A percentile compares a stretch with the other conserved stretches of the same genome.
These are phyloP conservation scores for Alternaria dauci DNA, from an alignment of 2,329 filamentous ascomycete genomes.

Conservation along the genomic window DNA sequence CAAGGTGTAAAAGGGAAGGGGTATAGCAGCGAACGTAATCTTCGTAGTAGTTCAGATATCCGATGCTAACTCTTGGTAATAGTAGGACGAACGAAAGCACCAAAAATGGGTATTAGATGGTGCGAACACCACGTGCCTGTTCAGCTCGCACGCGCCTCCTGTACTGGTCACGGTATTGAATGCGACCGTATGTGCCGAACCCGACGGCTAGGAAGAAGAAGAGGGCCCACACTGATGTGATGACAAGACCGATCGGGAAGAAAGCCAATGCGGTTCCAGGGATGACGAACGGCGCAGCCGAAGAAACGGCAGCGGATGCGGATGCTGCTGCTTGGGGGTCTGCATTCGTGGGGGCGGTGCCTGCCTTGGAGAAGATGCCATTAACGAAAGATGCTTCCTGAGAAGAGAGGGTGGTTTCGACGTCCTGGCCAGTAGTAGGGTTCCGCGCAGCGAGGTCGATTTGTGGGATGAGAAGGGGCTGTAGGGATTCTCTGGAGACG, in stretches of 20 bases:
- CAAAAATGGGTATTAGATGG: slow-evolving; percentile 38
- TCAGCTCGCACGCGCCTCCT: slow-evolving; percentile 60
- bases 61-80: slow-evolving; percentile 7
- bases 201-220: slow-evolving; percentile 64
- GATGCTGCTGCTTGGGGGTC: slow-evolving; percentile 54
- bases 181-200: slow-evolving; percentile 71
- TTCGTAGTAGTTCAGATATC: slow-evolving; percentile 13
- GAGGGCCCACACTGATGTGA: slow-evolving; percentile 69
- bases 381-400: slow-evolving; percentile 76
- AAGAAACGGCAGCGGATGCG: slow-evolving; percentile 52
- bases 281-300: slow-evolving; percentile 67
- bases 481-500: slow-evolving; percentile 61
- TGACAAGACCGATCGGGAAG: slow-evolving; percentile 73
- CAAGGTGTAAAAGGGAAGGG: slow-evolving; percentile 28
- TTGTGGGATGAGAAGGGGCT: slow-evolving; percentile 71
- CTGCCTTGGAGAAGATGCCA: slow-evolving; percentile 71
- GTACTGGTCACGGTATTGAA: slow-evolving; percentile 72
- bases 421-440: slow-evolving; percentile 56
- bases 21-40: slow-evolving; percentile 29
- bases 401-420: slow-evolving; percentile 71
- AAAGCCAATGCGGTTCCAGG: slow-evolving; percentile 74
- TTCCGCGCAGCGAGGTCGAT: slow-evolving; percentile 70
- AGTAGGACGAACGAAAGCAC: not conserved
- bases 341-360: slow-evolving; percentile 57
- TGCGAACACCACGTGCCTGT: slow-evolving; percentile 41